phyloP scores from a whole-genome alignment of 1,284 basidiomycete genomes.

The Omphalotus olearius region DNA sequence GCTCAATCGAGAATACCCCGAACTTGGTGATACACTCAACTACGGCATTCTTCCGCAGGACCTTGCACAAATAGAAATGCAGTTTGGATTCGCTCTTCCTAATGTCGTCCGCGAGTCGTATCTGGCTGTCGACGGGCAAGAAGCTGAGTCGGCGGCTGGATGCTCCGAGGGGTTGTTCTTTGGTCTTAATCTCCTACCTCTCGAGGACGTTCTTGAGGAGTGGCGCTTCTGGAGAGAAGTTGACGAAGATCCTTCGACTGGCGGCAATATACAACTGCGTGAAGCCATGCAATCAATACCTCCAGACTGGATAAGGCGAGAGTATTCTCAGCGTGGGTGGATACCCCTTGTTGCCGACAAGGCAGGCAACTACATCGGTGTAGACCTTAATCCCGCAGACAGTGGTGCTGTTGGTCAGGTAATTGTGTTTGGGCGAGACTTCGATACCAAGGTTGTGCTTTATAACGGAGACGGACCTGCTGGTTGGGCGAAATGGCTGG shows the following conservation, averaged over 20 bases:
- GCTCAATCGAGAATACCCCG: constrained; percentile 80
- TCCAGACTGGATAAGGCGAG: constrained; percentile 83
- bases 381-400: constrained; percentile 88
- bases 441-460: constrained; percentile 96
- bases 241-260: constrained; percentile 79
- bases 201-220: constrained; percentile 89
- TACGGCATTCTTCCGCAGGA: constrained; percentile 76
- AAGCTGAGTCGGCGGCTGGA: constrained; percentile 79
- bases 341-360: constrained; percentile 92
- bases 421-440: constrained; percentile 96
- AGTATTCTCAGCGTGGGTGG: constrained; percentile 95
- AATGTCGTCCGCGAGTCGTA: constrained; percentile 82
- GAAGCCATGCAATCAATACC: constrained; percentile 89
- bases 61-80: constrained; percentile 73
- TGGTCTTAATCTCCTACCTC: constrained; percentile 76
- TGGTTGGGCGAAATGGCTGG: constrained; percentile 95
- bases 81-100: constrained; percentile 79
- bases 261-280: constrained; percentile 67
- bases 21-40: constrained; percentile 88
- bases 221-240: constrained; percentile 94
- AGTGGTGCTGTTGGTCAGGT: constrained; percentile 84
- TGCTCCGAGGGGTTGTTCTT: constrained; percentile 89
- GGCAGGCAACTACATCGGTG: constrained; percentile 93
- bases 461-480: constrained; percentile 86
- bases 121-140: constrained; percentile 80